Evolutionary conservation across 495 filamentous ascomycete species (phyloP), one percentile per base, ranked within the genome.

Genomic region (Neurospora intermedia): DNA sequence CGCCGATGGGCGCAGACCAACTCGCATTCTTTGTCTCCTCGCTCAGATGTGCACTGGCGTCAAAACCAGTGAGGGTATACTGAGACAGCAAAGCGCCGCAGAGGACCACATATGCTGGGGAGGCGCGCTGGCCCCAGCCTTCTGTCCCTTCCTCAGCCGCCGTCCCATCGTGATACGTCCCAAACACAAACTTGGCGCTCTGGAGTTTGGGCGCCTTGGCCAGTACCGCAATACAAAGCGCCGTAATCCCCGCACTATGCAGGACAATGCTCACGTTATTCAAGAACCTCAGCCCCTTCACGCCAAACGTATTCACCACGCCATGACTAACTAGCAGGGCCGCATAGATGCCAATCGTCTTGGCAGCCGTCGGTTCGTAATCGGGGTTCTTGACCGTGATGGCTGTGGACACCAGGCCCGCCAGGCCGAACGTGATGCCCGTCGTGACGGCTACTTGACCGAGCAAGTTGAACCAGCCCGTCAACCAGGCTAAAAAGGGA

Each of bases 381-480:
- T 76, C 79, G 7, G 81, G 80, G 72, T 83, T 83, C 76, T 88
- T 87, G 39, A 91, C 81, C 2, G 85, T 85, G 10, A 88, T 87
- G 43, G 87, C 86, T 0, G 85, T 89, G 10, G 88, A 84, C 43
- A 91, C 87, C 6, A 91, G 82, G 15, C 83, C 84, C 9, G 89
- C 89, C 59, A 85, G 82, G n/a, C 89, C 89, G 74, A 91, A 91
- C 23, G 87, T 85, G 75, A 91, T 91, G 59, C 89, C 89, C 0
- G 89, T 90, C 2, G 89, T 91, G 13, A 91, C 89, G 40, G 89
- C 89, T 41, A 90, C 76, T 75, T 90, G 87, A 13, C 88, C 88
- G 7, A 89, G 84, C 15, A 89, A 73, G 69, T 88, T 89, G 77
- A 85, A 88, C 89, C 89, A 91, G 15, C 89, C 89, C 3, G 89